Percentiles rank a stretch among this genome's conserved stretches.
Conservation (phyloP, 805 yeast genomes). For the Kodamaea kakaduensis region DNA sequence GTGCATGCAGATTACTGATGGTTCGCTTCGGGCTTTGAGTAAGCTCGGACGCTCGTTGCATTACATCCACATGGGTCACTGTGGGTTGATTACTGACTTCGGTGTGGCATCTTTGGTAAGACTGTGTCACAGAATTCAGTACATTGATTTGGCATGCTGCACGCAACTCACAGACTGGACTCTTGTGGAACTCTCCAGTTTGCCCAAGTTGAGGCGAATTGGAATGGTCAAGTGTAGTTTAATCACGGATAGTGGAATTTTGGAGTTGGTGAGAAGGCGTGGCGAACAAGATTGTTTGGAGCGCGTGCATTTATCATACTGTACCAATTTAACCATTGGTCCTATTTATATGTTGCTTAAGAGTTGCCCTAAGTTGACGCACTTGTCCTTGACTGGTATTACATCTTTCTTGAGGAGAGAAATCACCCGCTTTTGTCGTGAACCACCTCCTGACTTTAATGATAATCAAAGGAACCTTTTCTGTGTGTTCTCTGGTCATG, state of each 20-base stretch:
- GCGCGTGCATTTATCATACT: slow-evolving; percentile 89
- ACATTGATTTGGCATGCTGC: slow-evolving; percentile 94
- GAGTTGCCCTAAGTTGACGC: slow-evolving; percentile 83
- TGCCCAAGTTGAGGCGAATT: slow-evolving; percentile 80
- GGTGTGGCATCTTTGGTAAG: slow-evolving; percentile 76
- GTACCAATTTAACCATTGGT: slow-evolving; percentile 70
- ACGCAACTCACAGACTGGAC: slow-evolving; percentile 82
- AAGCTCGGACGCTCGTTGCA: slow-evolving; percentile 75
- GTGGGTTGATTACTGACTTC: slow-evolving; percentile 81
- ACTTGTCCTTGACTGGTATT: slow-evolving; percentile 88
- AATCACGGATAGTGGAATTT: slow-evolving; percentile 81
- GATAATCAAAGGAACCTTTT: slow-evolving; percentile 80
- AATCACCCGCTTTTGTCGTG: slow-evolving; percentile 80
- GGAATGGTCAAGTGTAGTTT: slow-evolving; percentile 90
- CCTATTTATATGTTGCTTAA: slow-evolving; percentile 74
- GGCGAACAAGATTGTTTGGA: slow-evolving; percentile 80
- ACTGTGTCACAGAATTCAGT: slow-evolving; percentile 79
- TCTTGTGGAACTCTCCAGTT: slow-evolving; percentile 65
- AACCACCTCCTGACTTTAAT: slow-evolving; percentile 89
- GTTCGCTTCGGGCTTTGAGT: slow-evolving; percentile 66
- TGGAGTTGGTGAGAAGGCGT: slow-evolving; percentile 60
- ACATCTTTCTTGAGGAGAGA: slow-evolving; percentile 84
- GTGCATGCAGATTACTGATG: slow-evolving; percentile 82
- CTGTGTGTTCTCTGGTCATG: slow-evolving; percentile 91
- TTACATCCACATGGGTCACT: slow-evolving; percentile 91